These are phyloP conservation scores for Ascochyta koolunga DNA, from an alignment of 2,329 filamentous ascomycete species.

Conservation along the genomic window DNA sequence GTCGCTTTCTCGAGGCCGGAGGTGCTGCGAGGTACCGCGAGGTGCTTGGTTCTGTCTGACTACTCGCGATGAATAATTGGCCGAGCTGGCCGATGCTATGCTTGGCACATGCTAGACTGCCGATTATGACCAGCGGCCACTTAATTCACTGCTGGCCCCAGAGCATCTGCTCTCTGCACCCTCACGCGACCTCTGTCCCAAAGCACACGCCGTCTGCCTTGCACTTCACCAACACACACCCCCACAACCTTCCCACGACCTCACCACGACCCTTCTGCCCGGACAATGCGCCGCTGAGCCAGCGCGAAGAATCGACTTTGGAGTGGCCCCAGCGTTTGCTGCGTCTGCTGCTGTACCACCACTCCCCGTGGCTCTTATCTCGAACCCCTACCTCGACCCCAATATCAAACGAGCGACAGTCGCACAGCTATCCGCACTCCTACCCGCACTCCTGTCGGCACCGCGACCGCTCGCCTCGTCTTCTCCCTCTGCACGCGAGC, in stretches of 20 bases:
- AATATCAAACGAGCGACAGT: slow-evolving; percentile 30
- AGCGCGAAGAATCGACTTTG: slow-evolving; percentile 22
- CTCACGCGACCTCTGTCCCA: slow-evolving; percentile 24
- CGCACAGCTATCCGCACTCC: slow-evolving; percentile 22
- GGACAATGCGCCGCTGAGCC: slow-evolving; percentile 31
- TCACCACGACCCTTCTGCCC: not conserved
- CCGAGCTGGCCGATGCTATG: slow-evolving; percentile 10
- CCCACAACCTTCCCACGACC: not conserved
- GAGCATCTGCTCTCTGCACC: slow-evolving; percentile 17
- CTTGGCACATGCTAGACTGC: not conserved
- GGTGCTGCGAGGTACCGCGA: too few relatives aligned
- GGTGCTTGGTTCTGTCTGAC: too few relatives aligned
- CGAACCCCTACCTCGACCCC: slow-evolving; percentile 26
- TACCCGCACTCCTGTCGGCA: too few relatives aligned
- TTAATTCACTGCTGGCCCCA: slow-evolving; percentile 19
- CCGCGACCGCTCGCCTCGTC: slow-evolving; percentile 12
- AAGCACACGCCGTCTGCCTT: not conserved
- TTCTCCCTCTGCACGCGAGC: slow-evolving; percentile 13
- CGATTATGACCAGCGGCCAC: slow-evolving; percentile 12
- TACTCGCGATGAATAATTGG: slow-evolving; percentile 10
- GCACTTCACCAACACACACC: not conserved
- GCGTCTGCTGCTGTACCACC: slow-evolving; percentile 42
- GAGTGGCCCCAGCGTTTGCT: slow-evolving; percentile 27
- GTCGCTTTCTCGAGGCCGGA: not conserved
- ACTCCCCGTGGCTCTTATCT: slow-evolving; percentile 41